A percentile compares a stretch with the other conserved stretches of the same genome.
phyloP scores from a whole-genome alignment of 768 basidiomycete species.

The Amanita polypyramis region DNA sequence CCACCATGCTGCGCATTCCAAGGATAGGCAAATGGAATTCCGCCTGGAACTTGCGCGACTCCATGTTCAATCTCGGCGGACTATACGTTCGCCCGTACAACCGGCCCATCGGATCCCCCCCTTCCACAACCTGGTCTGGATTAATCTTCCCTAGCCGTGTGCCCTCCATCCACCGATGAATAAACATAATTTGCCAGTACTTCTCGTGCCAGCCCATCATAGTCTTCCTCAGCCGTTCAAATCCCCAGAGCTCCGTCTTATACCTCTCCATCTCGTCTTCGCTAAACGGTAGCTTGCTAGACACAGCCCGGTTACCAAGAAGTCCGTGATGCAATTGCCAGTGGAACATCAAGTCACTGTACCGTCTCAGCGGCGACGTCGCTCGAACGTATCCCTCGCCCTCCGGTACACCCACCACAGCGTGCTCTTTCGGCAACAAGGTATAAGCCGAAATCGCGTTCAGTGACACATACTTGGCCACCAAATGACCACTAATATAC shows the following conservation, averaged over 20 bases:
- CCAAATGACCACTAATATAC: slow-evolving; percentile 28
- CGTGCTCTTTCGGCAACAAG: slow-evolving; percentile 53
- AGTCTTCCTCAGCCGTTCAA: slow-evolving; percentile 10
- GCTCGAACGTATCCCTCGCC: slow-evolving; percentile 75
- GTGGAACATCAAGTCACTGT: slow-evolving; percentile 69
- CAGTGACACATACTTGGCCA: slow-evolving; percentile 22
- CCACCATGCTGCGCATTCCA: slow-evolving; percentile 13
- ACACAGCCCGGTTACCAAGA: slow-evolving; percentile 24
- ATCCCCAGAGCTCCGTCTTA: slow-evolving; percentile 23
- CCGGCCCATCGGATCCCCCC: slow-evolving; percentile 15
- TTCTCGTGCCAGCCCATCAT: slow-evolving; percentile 15
- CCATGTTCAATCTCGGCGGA: slow-evolving; percentile 8
- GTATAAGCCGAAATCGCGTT: slow-evolving; percentile 31
- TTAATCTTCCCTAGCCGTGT: slow-evolving; percentile 12
- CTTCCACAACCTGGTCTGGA: slow-evolving; percentile 8
- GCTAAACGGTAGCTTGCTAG: slow-evolving; percentile 30
- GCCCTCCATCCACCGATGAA: slow-evolving; percentile 28
- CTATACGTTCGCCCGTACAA: slow-evolving; percentile 15
- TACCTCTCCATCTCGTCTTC: slow-evolving; percentile 33
- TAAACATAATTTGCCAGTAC: slow-evolving; percentile 26
- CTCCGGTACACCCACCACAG: slow-evolving; percentile 53
- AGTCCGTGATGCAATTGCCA: slow-evolving; percentile 90
- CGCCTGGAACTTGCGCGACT: slow-evolving; percentile 8
- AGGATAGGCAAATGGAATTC: slow-evolving; percentile 15
- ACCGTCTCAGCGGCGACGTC: slow-evolving; percentile 86